Base-by-base conservation (phyloP, 176 grass and related monocot species). In the Saccharum officinarum region DNA sequence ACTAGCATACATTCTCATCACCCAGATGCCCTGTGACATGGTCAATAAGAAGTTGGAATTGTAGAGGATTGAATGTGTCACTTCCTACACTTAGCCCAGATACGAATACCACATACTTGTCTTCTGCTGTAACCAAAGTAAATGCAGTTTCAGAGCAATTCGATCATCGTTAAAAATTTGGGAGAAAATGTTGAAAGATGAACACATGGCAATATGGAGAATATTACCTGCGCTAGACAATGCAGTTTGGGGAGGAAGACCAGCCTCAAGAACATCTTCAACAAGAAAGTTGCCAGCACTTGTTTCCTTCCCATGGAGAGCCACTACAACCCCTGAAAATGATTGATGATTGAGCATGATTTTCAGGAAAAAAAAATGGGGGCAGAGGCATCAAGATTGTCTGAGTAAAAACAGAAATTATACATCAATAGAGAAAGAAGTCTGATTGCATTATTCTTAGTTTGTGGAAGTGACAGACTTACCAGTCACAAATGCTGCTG, bases 41-140 rank as follows among this genome's bases (percentile, higher is more conserved):
- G 86, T 99, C 97, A 45, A 99, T 88, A 63, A 96, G 92, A 88
- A 99, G 97, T 81, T 99, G 97, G 86, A 99, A 96, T 64, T 99
- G 92, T 39, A 96, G 93, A 92, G 97, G 93, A 94, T 99, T 94
- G 79, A 99, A 99, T 88, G 38, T 81, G 61, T 49, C 39, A 41
- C 74, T 89, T 64, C 97, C 93, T 12, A 99, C 78, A 91, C 79
- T 89, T 82, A 96, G 88, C 62, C 97, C 97, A 3, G 97, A 96
- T 17, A 96, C 31, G 22, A 99, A 94, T 77, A 92, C 91, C 36
- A 99, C 92, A 91, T 88, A 94, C 78, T 96, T 99, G 86, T 99
- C 97, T 82, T 94, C 97, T 75, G 71, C 97, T 96, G 93, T 81
- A 89, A 84, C 26, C 67, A 44, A 76, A 78, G n/a, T 25, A 75